Evolutionary conservation across 2,329 filamentous ascomycete genomes (phyloP), one percentile per base, ranked within the genome.

Genomic region (Colletotrichum plurivorum): DNA sequence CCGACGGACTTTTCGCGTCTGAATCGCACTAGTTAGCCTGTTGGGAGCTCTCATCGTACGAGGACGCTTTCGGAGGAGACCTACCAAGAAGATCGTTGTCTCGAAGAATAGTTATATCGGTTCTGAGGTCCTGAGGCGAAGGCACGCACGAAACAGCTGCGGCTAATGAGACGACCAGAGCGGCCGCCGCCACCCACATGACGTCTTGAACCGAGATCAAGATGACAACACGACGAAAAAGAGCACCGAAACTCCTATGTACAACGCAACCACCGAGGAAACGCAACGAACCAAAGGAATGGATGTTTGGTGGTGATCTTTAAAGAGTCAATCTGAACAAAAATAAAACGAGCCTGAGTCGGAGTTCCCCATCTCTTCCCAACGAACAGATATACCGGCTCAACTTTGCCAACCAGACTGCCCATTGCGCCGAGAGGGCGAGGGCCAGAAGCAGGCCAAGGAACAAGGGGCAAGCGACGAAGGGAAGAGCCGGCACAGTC

Each of bases 11-110:
- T 36, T 52, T 67, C 16, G 71, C 31, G n/a, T 81, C 82, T 84
- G 58, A 5, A 5, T 3, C 10, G 18, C 31, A 16, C 25, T 25
- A 51, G 8, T 36, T 36, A 36, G 31, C 2, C 31, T 36, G 31
- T 36, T 67, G 59, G 67, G 56, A 54, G 25, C 2, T 52, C 10
- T 39, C 12, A 46, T 16, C 16, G 16, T 15, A 15, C 10, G 18
- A 9, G 18, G 46, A 22, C 46, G 8, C n/a, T n/a, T 43, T 43
- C 16, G n/a, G 46, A 22, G 18, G n/a, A 18, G 16, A 58, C 72
- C 46, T 71, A 80, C 81, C 82, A 74, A 78, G 76, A 41, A 84
- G 78, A 58, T 84, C 81, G 73, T 83, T 84, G 68, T 81, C 77
- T 52, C 80, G 75, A 27, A 83, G 66, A 27, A 84, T 74, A 6